These are phyloP conservation scores for Penicillium flavigenum DNA, from an alignment of 495 filamentous ascomycete genomes.

Conservation along the genomic window DNA sequence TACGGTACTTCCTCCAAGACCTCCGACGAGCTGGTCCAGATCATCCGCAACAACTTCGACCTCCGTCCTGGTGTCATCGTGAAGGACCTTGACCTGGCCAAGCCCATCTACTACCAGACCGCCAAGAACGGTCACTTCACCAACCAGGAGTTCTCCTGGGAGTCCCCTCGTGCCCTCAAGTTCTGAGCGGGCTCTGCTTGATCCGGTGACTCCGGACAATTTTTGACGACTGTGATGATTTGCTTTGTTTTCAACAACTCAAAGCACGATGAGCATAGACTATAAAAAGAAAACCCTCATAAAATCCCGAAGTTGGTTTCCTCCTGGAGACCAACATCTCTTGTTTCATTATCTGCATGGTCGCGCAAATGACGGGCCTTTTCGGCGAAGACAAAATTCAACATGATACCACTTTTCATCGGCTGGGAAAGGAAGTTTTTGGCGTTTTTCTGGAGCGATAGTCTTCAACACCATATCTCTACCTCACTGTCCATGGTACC, in stretches of 20 bases:
- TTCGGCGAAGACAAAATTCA: slow-evolving; percentile 54
- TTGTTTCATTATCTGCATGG: slow-evolving; percentile 49
- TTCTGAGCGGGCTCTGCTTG: slow-evolving; percentile 56
- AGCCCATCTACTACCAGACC: slow-evolving; percentile 96
- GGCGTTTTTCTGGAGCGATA: slow-evolving; percentile 49
- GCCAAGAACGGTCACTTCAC: slow-evolving; percentile 99
- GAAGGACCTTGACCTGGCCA: slow-evolving; percentile 90
- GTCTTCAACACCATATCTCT: slow-evolving; percentile 41
- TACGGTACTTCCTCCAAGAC: slow-evolving; percentile 68
- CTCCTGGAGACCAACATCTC: slow-evolving; percentile 16
- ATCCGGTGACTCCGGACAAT: slow-evolving; percentile 24
- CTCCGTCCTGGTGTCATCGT: slow-evolving; percentile 97
- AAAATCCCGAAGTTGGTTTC: slow-evolving; percentile 25
- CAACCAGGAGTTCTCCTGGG: slow-evolving; percentile 96
- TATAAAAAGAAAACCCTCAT: slow-evolving; percentile 32
- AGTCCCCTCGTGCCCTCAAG: slow-evolving; percentile 93
- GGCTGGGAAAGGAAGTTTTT: slow-evolving; percentile 48
- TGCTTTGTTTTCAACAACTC: slow-evolving; percentile 65
- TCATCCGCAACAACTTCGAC: slow-evolving; percentile 95
- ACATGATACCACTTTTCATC: slow-evolving; percentile 56
- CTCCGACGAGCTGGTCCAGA: slow-evolving; percentile 89
- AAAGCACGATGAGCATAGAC: slow-evolving; percentile 51
- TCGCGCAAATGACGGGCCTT: slow-evolving; percentile 38
- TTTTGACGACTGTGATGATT: slow-evolving; percentile 54
- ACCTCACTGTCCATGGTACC: slow-evolving; percentile 15